Evolutionary conservation across 2,329 filamentous ascomycete genomes (phyloP).

Genomic region (Dendrostoma leiphaemia): DNA sequence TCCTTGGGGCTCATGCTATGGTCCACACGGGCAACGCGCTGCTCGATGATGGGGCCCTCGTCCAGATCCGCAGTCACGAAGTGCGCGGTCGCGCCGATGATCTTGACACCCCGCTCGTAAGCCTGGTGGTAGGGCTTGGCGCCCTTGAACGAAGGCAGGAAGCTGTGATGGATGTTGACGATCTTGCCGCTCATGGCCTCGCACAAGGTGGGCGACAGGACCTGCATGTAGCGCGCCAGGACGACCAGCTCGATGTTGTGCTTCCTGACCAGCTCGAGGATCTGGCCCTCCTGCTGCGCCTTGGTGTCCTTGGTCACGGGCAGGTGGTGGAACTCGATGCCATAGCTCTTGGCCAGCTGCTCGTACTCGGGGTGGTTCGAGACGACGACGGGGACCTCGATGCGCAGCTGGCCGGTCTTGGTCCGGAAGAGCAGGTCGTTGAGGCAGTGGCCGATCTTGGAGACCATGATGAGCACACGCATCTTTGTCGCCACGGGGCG

Average conservation of each 20-base stretch:
- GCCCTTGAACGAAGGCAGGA: constrained; percentile 84
- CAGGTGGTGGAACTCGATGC: constrained; percentile 76
- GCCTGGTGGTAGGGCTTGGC: constrained; percentile 88
- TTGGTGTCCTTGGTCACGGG: constrained; percentile 80
- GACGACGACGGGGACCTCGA: constrained; percentile 75
- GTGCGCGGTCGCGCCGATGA: constrained; percentile 82
- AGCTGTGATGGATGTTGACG: constrained; percentile 90
- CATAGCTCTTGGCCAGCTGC: constrained; percentile 67
- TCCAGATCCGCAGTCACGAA: constrained; percentile 84
- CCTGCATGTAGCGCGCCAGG: constrained; percentile 84
- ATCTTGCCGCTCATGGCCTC: constrained; percentile 78
- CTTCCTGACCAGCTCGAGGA: constrained; percentile 68
- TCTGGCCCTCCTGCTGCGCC: constrained; percentile 65
- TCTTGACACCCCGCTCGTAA: constrained; percentile 83
- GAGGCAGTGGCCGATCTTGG: constrained; percentile 82
- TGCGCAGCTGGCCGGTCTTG: constrained; percentile 69
- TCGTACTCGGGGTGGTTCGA: constrained; percentile 79
- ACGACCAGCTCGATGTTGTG: constrained; percentile 76
- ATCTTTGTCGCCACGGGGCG: constrained; percentile 67
- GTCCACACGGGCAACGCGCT: constrained; percentile 74
- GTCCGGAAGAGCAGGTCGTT: constrained; percentile 82
- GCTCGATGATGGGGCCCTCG: constrained; percentile 86
- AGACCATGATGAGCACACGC: constrained; percentile 82
- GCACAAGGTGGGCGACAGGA: constrained; percentile 73
- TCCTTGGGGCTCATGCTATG: constrained; percentile 75